Evolutionary conservation across 179 eudicot species (phyloP), one percentile per base, ranked within the genome.

Genomic region (Sideroxylon spinosum): DNA sequence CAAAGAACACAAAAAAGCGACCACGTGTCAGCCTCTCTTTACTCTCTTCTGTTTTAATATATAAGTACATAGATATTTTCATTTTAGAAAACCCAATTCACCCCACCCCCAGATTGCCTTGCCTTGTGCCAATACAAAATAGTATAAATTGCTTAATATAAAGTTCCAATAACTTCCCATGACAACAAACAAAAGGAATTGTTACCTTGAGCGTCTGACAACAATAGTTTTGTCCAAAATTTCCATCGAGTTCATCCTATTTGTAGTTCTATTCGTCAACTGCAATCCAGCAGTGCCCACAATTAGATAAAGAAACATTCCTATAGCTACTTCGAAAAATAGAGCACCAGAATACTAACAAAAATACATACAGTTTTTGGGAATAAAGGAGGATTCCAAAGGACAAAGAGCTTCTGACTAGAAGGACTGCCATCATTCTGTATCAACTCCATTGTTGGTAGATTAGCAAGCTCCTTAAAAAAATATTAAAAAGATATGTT

Each of bases 341-440:
- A 69, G 28, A 76, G 20, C 65, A 83, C 71, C 44, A 57, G 69
- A 72, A 17, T 17, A 56, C 14, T 28, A 29, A 74, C 4, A 46
- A 71, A 76, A 78, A 66, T 74, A 82, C 96, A 73, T 83, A 93
- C 98, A 77, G 85, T 83, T 86, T 79, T 86, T 66, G 83, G 80
- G 82, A 81, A 80, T 79, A 89, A 82, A 80, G 99, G 94, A 71
- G 99, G 99, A 88, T 95, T 95, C 99, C 99, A 95, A 73, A 95
- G 93, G 82, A 89, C 79, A 84, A 95, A 95, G 75, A 79, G 81
- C 86, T 95, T 95, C 76, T 82, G 86, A 79, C 93, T 94, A 76
- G 97, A 90, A 60, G 99, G 99, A 85, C 99, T 95, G 73, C 99
- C 99, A 87, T 95, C 99, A 86, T 88, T 94, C 72, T 91, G 87